These are phyloP conservation scores for Teunomyces lycoperdinae DNA, from an alignment of 805 yeast species.

Conservation along the genomic window DNA sequence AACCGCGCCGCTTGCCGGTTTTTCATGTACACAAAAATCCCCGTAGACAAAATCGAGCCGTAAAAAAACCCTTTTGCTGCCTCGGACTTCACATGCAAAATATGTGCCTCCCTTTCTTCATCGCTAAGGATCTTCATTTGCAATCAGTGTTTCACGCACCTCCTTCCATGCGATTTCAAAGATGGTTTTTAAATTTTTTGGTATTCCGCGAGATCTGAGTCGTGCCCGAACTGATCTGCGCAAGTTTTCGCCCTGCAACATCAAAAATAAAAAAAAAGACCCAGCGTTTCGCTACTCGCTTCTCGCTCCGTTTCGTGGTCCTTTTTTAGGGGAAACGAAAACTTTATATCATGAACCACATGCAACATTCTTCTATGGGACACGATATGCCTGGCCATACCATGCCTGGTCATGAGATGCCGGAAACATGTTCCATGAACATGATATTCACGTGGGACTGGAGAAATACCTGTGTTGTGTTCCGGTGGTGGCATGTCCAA, in stretches of 20 bases:
- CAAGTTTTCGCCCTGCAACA: too few relatives aligned
- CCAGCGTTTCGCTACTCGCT: too few relatives aligned
- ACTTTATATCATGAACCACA: constrained; percentile 8
- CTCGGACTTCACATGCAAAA: constrained; percentile 30
- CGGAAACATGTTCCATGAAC: constrained; percentile 52
- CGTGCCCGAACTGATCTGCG: too few relatives aligned
- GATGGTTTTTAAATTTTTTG: too few relatives aligned
- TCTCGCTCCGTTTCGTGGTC: too few relatives aligned
- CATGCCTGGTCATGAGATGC: constrained; percentile 21
- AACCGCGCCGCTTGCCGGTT: constrained; percentile 33
- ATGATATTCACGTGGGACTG: constrained; percentile 83
- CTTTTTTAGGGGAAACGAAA: too few relatives aligned
- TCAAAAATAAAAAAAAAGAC: too few relatives aligned
- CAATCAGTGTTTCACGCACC: too few relatives aligned
- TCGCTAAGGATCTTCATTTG: constrained; percentile 35
- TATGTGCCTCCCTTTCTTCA: constrained; percentile 42
- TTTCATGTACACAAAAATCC: constrained; percentile 32
- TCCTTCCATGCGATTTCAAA: too few relatives aligned
- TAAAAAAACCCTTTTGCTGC: constrained; percentile 39
- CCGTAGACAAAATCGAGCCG: constrained; percentile 31
- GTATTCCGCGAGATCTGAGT: too few relatives aligned
- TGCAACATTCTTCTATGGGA: not conserved
- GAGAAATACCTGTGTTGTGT: constrained; percentile 67
- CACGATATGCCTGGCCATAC: constrained; percentile 13
- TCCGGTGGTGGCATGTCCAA: constrained; percentile 76